Percentiles rank a stretch among this genome's conserved stretches.
These are phyloP conservation scores for Candida loeiensis DNA, from an alignment of 805 yeast genomes.

Conservation along the genomic window DNA sequence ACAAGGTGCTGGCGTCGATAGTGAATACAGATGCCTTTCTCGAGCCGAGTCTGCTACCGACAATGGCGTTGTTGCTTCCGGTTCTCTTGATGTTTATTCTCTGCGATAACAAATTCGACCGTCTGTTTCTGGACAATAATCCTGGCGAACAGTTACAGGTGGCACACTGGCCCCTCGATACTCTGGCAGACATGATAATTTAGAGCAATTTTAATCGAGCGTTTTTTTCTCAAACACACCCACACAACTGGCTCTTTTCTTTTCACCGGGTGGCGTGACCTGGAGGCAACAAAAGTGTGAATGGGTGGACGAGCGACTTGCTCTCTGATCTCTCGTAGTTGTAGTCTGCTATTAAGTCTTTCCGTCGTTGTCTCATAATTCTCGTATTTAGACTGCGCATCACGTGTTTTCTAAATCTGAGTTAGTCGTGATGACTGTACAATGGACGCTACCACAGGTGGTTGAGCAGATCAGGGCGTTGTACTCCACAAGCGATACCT, in stretches of 20 bases:
- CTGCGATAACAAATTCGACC: slow-evolving; percentile 50
- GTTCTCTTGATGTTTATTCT: slow-evolving; percentile 25
- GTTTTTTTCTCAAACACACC: slow-evolving; percentile 2
- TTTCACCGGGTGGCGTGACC: slow-evolving; percentile 1
- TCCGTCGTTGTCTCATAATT: too few relatives aligned
- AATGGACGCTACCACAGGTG: slow-evolving; percentile 16
- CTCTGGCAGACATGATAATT: slow-evolving; percentile 6
- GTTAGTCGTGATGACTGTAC: slow-evolving; percentile 1
- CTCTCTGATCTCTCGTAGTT: too few relatives aligned
- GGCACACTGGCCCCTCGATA: slow-evolving; percentile 48
- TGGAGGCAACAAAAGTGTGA: too few relatives aligned
- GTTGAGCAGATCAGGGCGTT: slow-evolving; percentile 34
- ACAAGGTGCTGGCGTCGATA: slow-evolving; percentile 39
- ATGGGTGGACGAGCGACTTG: too few relatives aligned
- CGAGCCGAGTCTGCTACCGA: slow-evolving; percentile 26
- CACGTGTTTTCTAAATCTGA: not conserved
- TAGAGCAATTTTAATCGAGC: slow-evolving; percentile 1
- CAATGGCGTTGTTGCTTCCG: slow-evolving; percentile 16
- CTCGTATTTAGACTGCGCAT: too few relatives aligned
- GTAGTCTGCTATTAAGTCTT: too few relatives aligned
- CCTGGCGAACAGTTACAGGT: slow-evolving; percentile 88
- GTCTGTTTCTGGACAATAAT: slow-evolving; percentile 60
- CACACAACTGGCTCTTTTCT: not conserved
- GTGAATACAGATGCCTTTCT: slow-evolving; percentile 42
- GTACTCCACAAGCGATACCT: slow-evolving; percentile 40